Conservation (phyloP, 495 filamentous ascomycete species). For the Neurospora tetrasperma region DNA sequence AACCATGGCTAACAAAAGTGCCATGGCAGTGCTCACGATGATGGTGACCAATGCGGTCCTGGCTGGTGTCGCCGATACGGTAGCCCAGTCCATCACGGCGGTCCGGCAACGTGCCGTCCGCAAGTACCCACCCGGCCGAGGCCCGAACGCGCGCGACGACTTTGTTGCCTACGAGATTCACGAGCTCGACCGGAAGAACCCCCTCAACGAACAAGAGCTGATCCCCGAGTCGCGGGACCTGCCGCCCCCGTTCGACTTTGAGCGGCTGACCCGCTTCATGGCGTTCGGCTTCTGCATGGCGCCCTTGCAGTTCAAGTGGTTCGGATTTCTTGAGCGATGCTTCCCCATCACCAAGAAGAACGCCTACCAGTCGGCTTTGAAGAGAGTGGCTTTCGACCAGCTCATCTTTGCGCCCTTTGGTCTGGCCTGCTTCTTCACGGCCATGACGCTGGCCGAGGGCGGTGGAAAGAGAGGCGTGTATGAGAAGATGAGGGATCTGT, state of each 20-base stretch:
- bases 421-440: slow-evolving; percentile 85
- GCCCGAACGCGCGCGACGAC: slow-evolving; percentile 46
- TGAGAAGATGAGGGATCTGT: slow-evolving; percentile 87
- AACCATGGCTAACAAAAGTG: background rate
- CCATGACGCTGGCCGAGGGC: slow-evolving; percentile 94
- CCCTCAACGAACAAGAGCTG: slow-evolving; percentile 53
- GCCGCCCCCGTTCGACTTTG: slow-evolving; percentile 88
- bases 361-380: slow-evolving; percentile 67
- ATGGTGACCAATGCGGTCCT: slow-evolving; percentile 97
- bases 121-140: slow-evolving; percentile 32
- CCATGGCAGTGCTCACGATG: slow-evolving; percentile 70
- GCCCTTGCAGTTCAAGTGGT: slow-evolving; percentile 95
- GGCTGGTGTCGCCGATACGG: slow-evolving; percentile 76
- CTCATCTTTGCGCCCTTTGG: slow-evolving; percentile 90
- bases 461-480: slow-evolving; percentile 70
- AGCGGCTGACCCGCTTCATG: slow-evolving; percentile 88
- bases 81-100: slow-evolving; percentile 85
- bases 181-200: slow-evolving; percentile 77
- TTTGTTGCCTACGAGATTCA: slow-evolving; percentile 80
- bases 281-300: slow-evolving; percentile 93
- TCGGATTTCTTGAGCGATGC: slow-evolving; percentile 66
- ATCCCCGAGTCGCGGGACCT: slow-evolving; percentile 52
- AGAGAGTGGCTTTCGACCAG: slow-evolving; percentile 88
- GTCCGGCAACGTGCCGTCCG: slow-evolving; percentile 58
- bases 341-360: slow-evolving; percentile 77